Evolutionary conservation across 2,329 filamentous ascomycete species (phyloP).

Genomic region (Penicillium nordicum): DNA sequence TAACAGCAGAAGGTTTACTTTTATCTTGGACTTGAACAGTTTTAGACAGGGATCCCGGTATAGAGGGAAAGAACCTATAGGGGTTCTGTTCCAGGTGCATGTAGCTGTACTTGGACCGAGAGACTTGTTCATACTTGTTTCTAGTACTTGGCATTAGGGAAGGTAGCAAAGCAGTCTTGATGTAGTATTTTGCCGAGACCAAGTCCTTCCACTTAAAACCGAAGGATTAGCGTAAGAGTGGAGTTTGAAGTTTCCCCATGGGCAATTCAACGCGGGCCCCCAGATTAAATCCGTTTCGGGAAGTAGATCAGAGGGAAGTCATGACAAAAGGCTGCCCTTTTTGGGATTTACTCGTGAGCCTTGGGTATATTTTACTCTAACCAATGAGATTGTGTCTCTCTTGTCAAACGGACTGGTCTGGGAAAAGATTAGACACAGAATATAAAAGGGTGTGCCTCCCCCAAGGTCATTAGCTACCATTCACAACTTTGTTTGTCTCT

Average conservation of each 20-base stretch:
- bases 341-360: neutral
- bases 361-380: neutral
- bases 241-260: slow-evolving; percentile 9
- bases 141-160: neutral
- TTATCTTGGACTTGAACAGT: neutral
- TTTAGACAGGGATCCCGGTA: neutral
- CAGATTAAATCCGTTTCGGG: slow-evolving; percentile 12
- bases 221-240: neutral
- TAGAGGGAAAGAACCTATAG: neutral
- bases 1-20: neutral
- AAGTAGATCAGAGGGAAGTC: slow-evolving; percentile 11
- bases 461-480: neutral
- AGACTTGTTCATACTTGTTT: neutral
- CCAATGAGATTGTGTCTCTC: slow-evolving; percentile 2
- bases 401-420: slow-evolving; percentile 7
- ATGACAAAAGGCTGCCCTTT: neutral
- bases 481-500: neutral
- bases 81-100: neutral
- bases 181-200: slow-evolving; percentile 2
- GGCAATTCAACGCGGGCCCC: slow-evolving; percentile 8
- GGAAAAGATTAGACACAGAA: neutral
- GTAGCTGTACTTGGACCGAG: neutral
- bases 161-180: neutral
- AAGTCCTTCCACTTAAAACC: neutral
- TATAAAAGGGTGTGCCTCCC: slow-evolving; percentile 11